Evolutionary conservation across 805 yeast genomes (phyloP).

Genomic region (Nakazawaea anatomiae): DNA sequence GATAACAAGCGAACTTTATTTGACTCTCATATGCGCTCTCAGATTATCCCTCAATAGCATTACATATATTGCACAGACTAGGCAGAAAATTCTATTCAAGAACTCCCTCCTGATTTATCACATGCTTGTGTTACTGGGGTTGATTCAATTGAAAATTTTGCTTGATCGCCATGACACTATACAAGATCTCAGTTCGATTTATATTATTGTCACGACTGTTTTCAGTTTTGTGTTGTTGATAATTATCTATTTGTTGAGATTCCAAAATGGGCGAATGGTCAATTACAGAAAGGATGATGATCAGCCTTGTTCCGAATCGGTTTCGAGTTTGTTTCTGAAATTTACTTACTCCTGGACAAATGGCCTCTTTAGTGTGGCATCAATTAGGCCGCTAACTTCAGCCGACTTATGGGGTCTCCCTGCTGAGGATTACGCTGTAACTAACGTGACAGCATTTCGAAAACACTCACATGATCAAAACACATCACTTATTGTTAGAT

Average conservation of each 20-base stretch:
- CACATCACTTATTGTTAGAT: constrained; percentile 42
- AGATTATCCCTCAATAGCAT: neutral
- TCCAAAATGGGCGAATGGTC: constrained; percentile 60
- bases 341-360: constrained; percentile 75
- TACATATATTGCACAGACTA: neutral
- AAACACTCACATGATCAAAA: constrained; percentile 22
- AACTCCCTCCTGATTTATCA: neutral
- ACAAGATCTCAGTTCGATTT: too few relatives aligned
- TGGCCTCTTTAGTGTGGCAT: constrained; percentile 41
- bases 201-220: too few relatives aligned
- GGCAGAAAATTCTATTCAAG: neutral
- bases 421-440: constrained; percentile 73
- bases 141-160: neutral
- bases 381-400: constrained; percentile 36
- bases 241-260: constrained; percentile 49
- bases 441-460: constrained; percentile 59
- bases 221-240: constrained; percentile 34
- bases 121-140: neutral
- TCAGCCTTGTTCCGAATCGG: constrained; percentile 72
- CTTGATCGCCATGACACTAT: constrained; percentile 12
- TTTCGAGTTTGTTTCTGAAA: constrained; percentile 52
- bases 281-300: constrained; percentile 42
- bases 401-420: constrained; percentile 81
- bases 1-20: neutral
- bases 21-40: neutral